Base-by-base conservation (phyloP, 257 asterid species). In the Perilla frutescens region DNA sequence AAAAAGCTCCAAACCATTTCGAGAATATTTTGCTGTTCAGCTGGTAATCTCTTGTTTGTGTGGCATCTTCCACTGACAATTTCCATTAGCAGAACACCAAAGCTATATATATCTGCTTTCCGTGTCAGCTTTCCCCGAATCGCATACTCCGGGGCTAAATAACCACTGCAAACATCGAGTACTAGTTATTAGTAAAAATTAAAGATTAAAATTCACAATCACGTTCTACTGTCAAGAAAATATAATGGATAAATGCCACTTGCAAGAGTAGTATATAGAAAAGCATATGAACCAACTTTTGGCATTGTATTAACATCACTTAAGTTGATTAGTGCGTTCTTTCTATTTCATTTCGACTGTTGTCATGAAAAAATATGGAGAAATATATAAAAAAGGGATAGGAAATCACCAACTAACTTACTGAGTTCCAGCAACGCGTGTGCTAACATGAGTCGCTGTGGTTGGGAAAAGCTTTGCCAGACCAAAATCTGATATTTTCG, bases 61-160 rank as follows among this genome's bases (percentile, higher is more conserved):
- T 86, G 82, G 86, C 84, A 58, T 83, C 97, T 87, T 59, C 99
- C 97, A 54, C 90, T 80, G 41, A 90, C 87, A 66, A 93, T 89
- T 85, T 93, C 98, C 83, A 91, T 65, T 26, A 91, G 85, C 60
- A 93, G 96, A 76, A 93, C 80, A 9, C 97, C 98, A 13, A 87
- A 93, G 75, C 98, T 91, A 77, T 88, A 93, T 63, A 94, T 64
- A 83, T 94, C 97, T 11, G 97, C 97, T 82, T 90, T 91, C 68
- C 96, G 77, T 12, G 99, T 94, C 83, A 94, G 79, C 81, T 85
- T 89, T 31, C 97, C 97, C 34, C 89, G 87, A 58, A 90, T 75
- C 4, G 96, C 97, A 76, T 94, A 94, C 78, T 94, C 99, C 4
- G 99, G 97, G 37, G 99, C 99, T 88, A 94, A 80, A 79, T 94